Conservation (phyloP, 768 basidiomycete genomes). For the Crepidotus variabilis region DNA sequence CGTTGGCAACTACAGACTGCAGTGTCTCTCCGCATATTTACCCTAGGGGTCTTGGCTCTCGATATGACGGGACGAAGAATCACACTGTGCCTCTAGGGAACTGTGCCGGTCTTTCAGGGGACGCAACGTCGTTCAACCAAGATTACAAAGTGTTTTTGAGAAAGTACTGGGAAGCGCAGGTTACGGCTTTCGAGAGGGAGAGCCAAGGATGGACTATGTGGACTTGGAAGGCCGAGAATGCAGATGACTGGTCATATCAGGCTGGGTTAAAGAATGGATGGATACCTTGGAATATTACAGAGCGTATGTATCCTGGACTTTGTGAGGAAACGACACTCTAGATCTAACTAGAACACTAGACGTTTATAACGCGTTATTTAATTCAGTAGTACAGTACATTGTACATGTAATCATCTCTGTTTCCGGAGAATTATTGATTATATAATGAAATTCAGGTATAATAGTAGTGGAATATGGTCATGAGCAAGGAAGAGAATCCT, state of each 20-base stretch:
- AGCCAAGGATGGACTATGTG: constrained; percentile 65
- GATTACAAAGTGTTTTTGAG: constrained; percentile 80
- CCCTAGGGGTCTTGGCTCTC: constrained; percentile 68
- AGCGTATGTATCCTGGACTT: constrained; percentile 53
- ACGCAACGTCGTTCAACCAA: constrained; percentile 65
- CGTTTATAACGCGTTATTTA: too few relatives aligned
- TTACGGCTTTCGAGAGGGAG: constrained; percentile 61
- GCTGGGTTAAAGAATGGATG: constrained; percentile 77
- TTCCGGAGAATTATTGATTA: too few relatives aligned
- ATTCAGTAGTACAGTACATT: too few relatives aligned
- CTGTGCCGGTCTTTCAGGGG: constrained; percentile 71
- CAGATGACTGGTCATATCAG: constrained; percentile 90
- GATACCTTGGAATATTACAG: constrained; percentile 66
- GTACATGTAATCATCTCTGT: too few relatives aligned
- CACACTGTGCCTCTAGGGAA: constrained; percentile 70
- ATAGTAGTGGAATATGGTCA: too few relatives aligned
- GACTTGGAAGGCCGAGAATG: constrained; percentile 82
- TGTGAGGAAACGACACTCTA: constrained; percentile 30
- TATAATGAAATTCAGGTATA: too few relatives aligned
- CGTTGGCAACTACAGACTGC: constrained; percentile 73
- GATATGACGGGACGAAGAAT: constrained; percentile 59
- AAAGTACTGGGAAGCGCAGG: constrained; percentile 84
- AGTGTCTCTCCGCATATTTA: constrained; percentile 67
- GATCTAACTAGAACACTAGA: background rate
- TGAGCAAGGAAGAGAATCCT: too few relatives aligned